Base-by-base conservation (phyloP, 805 yeast genomes). In the Cyberlindnera xylosilytica region DNA sequence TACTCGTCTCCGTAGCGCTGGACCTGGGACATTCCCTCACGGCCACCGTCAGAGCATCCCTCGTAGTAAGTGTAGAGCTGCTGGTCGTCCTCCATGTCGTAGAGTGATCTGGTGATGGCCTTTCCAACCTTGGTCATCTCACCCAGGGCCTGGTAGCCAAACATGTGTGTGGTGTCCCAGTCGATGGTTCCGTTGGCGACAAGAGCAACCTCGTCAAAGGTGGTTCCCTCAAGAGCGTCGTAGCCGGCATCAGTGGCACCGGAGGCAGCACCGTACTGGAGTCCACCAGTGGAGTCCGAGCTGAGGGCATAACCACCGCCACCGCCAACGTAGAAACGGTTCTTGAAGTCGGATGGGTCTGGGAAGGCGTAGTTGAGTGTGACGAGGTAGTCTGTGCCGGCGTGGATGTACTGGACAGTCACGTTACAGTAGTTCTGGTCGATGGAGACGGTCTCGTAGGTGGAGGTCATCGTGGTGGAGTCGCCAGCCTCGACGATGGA, bases 191-290 rank as follows among this genome's bases (percentile, higher is more conserved):
- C 38, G 15, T 36, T 36, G 8, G 31, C 38, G 12, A 15, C 4
- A 11, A 36, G 30, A 8, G 9, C 20, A n/a, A 36, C 38, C 23
- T 26, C 32, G 32, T 36, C 38, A 12, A 24, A 26, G 15, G 31
- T 17, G 23, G 38, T 36, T 7, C 38, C 38, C 13, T 16, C 16
- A 8, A 36, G 38, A 10, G 32, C 29, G 11, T 23, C 31, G 17
- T 36, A 36, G 12, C 38, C 38, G 17, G 32, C 38, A 36, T 36
- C 38, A 36, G 38, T 36, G 30, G 32, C 38, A 27, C 38, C 38
- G n/a, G 32, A 4, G 18, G 17, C 38, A 17, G 38, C 38, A 16
- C 38, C 38, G 30, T 36, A 26, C 11, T 16, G 22, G 13, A 36
- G 20, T 15, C 38, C 38, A 36, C 38, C 38, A 7, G 38, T 36